A percentile compares a stretch with the other conserved stretches of the same genome.
Evolutionary conservation across 257 asterid genomes (phyloP).

Genomic region (Lycium barbarum): DNA sequence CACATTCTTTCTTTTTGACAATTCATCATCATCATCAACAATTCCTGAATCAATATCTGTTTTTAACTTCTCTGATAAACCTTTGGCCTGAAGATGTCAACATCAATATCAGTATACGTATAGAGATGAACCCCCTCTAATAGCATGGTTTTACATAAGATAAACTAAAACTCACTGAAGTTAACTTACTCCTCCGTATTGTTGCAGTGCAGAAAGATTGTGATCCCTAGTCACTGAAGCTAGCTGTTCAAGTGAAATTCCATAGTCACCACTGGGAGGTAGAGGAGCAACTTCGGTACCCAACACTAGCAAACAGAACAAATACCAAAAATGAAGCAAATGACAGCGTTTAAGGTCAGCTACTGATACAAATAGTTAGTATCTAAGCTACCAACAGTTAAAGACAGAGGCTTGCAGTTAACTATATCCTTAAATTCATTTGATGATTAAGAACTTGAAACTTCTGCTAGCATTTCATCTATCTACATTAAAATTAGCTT

Average conservation of each 20-base stretch:
- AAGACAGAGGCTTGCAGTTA: background rate
- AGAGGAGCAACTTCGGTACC: constrained; percentile 74
- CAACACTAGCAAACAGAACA: constrained; percentile 53
- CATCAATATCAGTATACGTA: constrained; percentile 10
- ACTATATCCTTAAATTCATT: constrained; percentile 24
- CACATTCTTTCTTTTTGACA: constrained; percentile 58
- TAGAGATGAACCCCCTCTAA: background rate
- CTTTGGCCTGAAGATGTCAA: constrained; percentile 61
- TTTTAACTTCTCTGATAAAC: constrained; percentile 68
- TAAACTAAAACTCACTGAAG: constrained; percentile 19
- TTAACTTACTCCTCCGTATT: constrained; percentile 83
- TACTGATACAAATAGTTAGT: background rate
- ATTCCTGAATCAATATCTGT: constrained; percentile 71
- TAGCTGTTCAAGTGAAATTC: constrained; percentile 74
- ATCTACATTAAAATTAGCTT: constrained; percentile 15
- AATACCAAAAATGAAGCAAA: constrained; percentile 32
- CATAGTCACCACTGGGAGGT: constrained; percentile 65
- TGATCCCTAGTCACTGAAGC: constrained; percentile 78
- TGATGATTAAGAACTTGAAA: constrained; percentile 1
- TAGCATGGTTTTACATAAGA: constrained; percentile 11
- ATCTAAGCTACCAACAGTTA: constrained; percentile 22
- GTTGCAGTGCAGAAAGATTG: constrained; percentile 66
- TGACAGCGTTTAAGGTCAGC: background rate
- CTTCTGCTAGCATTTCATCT: background rate
- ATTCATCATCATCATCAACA: constrained; percentile 58